Evolutionary conservation across 345 rosid genomes (phyloP).

Genomic region (Cardiospermum halicacabum): DNA sequence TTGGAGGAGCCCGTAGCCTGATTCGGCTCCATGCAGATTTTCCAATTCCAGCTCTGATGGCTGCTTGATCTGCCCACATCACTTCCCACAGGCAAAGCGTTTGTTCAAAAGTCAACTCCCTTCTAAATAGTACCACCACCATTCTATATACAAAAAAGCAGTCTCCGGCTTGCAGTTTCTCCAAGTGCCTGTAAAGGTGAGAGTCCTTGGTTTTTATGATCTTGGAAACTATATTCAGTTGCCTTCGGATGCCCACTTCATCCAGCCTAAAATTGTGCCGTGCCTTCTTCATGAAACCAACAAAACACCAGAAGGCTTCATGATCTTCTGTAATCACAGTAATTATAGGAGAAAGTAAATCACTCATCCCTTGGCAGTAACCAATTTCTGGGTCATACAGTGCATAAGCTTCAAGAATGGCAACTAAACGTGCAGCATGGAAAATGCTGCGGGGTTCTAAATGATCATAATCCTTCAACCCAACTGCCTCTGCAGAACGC

Average conservation of each 20-base stretch:
- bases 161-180: slow-evolving; percentile 88
- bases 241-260: slow-evolving; percentile 89
- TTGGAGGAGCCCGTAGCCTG: slow-evolving; percentile 81
- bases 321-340: slow-evolving; percentile 73
- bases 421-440: slow-evolving; percentile 91
- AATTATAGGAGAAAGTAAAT: slow-evolving; percentile 87
- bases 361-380: slow-evolving; percentile 99
- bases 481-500: slow-evolving; percentile 68
- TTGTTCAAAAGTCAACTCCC: slow-evolving; percentile 85
- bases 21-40: slow-evolving; percentile 84
- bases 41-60: slow-evolving; percentile 79
- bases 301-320: slow-evolving; percentile 97
- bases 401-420: slow-evolving; percentile 94
- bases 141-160: slow-evolving; percentile 96
- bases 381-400: slow-evolving; percentile 89
- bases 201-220: slow-evolving; percentile 86
- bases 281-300: slow-evolving; percentile 91
- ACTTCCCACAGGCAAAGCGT: slow-evolving; percentile 93
- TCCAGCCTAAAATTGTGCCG: slow-evolving; percentile 92
- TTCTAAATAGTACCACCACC: slow-evolving; percentile 91
- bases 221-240: slow-evolving; percentile 74
- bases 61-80: slow-evolving; percentile 98
- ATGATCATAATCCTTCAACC: slow-evolving; percentile 69
- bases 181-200: slow-evolving; percentile 77
- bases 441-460: slow-evolving; percentile 73